phyloP scores from a whole-genome alignment of 495 filamentous ascomycete genomes.

The Apodospora peruviana region DNA sequence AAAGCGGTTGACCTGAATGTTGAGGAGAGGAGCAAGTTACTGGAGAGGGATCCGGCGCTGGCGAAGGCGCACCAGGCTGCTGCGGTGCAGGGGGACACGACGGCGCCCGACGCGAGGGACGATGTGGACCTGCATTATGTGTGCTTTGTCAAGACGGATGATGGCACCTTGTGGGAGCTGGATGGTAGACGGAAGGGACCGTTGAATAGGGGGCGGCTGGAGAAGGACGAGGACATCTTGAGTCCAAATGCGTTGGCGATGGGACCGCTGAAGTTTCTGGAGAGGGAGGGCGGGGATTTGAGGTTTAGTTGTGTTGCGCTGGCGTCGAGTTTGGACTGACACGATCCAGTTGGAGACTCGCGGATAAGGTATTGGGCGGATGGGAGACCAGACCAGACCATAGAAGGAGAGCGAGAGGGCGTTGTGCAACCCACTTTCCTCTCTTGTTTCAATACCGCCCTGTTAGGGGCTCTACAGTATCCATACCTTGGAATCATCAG shows the following conservation, averaged over 20 bases:
- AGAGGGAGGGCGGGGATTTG: conserved; percentile 61
- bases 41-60: conserved; percentile 67
- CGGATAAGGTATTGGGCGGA: too few species aligned
- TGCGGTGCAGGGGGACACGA: conserved; percentile 66
- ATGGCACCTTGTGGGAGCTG: conserved; percentile 73
- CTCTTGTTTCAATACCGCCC: too few species aligned
- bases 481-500: too few species aligned
- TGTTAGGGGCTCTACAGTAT: too few species aligned
- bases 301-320: conserved; percentile 70
- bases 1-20: conserved; percentile 48
- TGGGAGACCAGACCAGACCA: too few species aligned
- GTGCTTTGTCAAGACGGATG: conserved; percentile 70
- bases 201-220: conserved; percentile 52
- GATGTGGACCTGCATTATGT: conserved; percentile 78
- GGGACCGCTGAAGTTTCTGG: conserved; percentile 56
- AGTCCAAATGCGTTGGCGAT: conserved; percentile 59
- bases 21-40: conserved; percentile 56
- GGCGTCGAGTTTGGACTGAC: conserved; percentile 58
- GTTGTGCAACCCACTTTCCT: too few species aligned
- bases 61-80: conserved; percentile 68
- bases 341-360: too few species aligned
- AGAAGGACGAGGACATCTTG: conserved; percentile 58
- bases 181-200: conserved; percentile 74
- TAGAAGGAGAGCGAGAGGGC: too few species aligned
- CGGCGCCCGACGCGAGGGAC: conserved; percentile 60